Evolutionary conservation across 163 green algal species (phyloP).

Genomic region (Chlamydomonas reinhardtii): DNA sequence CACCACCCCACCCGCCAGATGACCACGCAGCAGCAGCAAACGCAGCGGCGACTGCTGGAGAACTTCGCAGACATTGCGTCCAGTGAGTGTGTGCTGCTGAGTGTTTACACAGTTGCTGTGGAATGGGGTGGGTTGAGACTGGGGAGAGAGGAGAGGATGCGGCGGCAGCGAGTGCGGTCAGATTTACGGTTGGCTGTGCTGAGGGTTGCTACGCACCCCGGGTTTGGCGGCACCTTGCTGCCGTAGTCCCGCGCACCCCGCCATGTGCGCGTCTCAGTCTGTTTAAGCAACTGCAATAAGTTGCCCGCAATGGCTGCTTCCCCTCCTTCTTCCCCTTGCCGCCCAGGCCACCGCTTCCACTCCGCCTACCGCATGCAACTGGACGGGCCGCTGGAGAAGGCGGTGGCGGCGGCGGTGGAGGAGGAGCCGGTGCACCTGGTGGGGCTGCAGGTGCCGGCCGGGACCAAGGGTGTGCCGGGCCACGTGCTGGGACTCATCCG

Average conservation of each 20-base stretch:
- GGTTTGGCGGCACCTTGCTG: no score
- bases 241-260: no score
- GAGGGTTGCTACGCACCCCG: no score
- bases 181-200: no score
- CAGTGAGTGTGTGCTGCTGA: background rate
- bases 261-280: no score
- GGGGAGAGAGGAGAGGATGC: no score
- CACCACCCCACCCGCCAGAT: slow-evolving; percentile 47
- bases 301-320: no score
- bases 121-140: no score
- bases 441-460: background rate
- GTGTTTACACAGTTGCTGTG: no score
- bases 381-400: slow-evolving; percentile 35
- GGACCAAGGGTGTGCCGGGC: slow-evolving; percentile 36
- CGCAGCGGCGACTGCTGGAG: slow-evolving; percentile 33
- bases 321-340: background rate
- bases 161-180: background rate
- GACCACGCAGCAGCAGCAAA: slow-evolving; percentile 48
- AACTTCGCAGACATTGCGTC: slow-evolving; percentile 36
- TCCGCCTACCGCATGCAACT: slow-evolving; percentile 25
- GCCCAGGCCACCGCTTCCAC: slow-evolving; percentile 41
- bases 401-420: slow-evolving; percentile 8
- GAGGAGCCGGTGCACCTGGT: slow-evolving; percentile 31
- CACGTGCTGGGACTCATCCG: slow-evolving; percentile 45
- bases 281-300: no score